Conservation (phyloP, 2,329 filamentous ascomycete genomes). For the Mycosphaerella sp. region DNA sequence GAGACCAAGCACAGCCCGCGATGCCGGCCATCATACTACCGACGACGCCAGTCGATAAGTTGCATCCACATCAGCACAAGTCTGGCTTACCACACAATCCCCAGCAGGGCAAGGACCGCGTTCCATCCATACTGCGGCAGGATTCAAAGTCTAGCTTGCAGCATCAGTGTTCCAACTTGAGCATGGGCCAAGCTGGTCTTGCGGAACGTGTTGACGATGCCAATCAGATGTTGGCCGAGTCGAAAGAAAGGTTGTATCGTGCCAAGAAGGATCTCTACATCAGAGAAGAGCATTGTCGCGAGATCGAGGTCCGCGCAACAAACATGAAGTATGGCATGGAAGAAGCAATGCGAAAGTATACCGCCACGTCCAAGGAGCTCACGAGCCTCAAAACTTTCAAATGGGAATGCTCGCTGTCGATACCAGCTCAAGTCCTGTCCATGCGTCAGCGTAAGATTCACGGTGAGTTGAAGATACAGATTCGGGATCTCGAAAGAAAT, state of each 20-base stretch:
- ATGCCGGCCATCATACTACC: neutral
- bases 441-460: slow-evolving; percentile 8
- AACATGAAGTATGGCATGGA: slow-evolving; percentile 11
- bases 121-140: neutral
- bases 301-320: slow-evolving; percentile 2
- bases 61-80: neutral
- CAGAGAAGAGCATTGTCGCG: neutral
- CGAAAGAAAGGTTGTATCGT: slow-evolving; percentile 1
- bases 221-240: slow-evolving; percentile 5
- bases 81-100: neutral
- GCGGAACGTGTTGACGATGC: slow-evolving; percentile 3
- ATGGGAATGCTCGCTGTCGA: neutral
- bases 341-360: slow-evolving; percentile 7
- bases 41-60: neutral
- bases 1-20: neutral
- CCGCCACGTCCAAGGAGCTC: slow-evolving; percentile 5
- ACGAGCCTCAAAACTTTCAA: neutral
- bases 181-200: neutral
- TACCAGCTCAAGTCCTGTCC: slow-evolving; percentile 6
- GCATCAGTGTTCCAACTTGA: slow-evolving; percentile 3
- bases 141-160: neutral
- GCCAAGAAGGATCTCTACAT: slow-evolving; percentile 7
- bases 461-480: slow-evolving; percentile 8
- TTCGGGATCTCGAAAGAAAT: slow-evolving; percentile 3
- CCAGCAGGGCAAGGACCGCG: neutral